Percentiles rank a stretch among this genome's conserved stretches.
phyloP scores from a whole-genome alignment of 2,329 filamentous ascomycete genomes.

The Colletotrichum sp. region DNA sequence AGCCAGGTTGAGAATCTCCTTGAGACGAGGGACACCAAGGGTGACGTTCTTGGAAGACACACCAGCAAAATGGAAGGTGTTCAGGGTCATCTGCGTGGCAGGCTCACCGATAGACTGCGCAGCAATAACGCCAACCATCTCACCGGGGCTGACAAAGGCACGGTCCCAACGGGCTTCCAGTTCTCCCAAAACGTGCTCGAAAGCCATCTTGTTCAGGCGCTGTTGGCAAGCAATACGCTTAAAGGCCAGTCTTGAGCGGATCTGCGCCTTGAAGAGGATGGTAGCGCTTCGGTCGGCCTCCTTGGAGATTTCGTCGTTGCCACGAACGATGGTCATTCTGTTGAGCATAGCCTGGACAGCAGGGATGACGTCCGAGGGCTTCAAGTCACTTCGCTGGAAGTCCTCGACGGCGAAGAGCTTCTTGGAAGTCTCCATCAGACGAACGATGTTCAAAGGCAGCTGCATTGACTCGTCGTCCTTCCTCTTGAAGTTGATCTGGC shows the following conservation, averaged over 20 bases:
- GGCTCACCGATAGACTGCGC: constrained; percentile 99
- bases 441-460: constrained; percentile 86
- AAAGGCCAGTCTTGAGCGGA: constrained; percentile 89
- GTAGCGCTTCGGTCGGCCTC: constrained; percentile 92
- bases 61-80: constrained; percentile 99
- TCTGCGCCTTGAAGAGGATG: constrained; percentile 87
- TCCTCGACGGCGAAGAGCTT: constrained; percentile 91
- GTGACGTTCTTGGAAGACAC: constrained; percentile 99
- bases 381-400: constrained; percentile 83
- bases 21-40: constrained; percentile 96
- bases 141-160: constrained; percentile 86
- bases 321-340: constrained; percentile 83
- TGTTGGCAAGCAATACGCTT: constrained; percentile 89
- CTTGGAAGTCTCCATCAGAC: constrained; percentile 90
- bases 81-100: constrained; percentile 98
- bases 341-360: constrained; percentile 76
- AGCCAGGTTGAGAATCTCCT: constrained; percentile 98
- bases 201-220: constrained; percentile 86
- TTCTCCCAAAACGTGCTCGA: constrained; percentile 90
- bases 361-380: constrained; percentile 85
- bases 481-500: constrained; percentile 67
- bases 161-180: constrained; percentile 87
- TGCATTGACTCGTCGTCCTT: constrained; percentile 88
- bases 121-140: constrained; percentile 98
- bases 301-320: constrained; percentile 77